phyloP scores from a whole-genome alignment of 495 filamentous ascomycete species.

The Daldinia grandis region DNA sequence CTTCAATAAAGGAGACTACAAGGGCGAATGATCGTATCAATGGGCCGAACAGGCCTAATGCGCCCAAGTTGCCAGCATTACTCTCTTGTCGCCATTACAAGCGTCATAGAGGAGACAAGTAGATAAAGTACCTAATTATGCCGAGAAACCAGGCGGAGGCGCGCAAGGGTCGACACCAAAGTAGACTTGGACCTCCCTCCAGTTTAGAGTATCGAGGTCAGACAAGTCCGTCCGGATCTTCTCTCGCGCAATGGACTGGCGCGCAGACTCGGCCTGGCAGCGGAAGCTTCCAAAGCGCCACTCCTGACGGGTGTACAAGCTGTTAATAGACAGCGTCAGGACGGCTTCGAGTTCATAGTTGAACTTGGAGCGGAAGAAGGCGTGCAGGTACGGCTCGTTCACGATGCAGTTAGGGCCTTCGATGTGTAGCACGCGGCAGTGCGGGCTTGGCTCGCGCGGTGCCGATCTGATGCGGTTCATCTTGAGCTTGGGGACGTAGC shows the following conservation, averaged over 20 bases:
- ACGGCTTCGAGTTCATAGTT: constrained; percentile 50
- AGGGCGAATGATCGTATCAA: not conserved
- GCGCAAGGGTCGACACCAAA: constrained; percentile 36
- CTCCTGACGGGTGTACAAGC: constrained; percentile 36
- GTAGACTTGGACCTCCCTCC: constrained; percentile 26
- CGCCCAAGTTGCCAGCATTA: not conserved
- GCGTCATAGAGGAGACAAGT: not conserved
- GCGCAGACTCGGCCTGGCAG: constrained; percentile 52
- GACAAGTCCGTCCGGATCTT: constrained; percentile 3
- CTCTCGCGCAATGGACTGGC: constrained; percentile 49
- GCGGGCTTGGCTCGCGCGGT: constrained; percentile 5
- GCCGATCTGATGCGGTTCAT: constrained; percentile 36
- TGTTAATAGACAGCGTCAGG: constrained; percentile 43
- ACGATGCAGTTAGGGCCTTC: constrained; percentile 37
- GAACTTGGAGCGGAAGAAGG: constrained; percentile 51
- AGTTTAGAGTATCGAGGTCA: not conserved
- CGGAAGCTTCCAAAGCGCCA: constrained; percentile 55
- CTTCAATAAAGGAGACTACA: not conserved
- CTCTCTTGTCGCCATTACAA: not conserved
- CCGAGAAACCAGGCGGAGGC: not conserved
- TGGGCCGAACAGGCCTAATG: not conserved
- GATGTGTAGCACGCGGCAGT: constrained; percentile 50
- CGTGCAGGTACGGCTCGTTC: constrained; percentile 46
- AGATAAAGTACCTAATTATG: not conserved
- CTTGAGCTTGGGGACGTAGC: constrained; percentile 26